These are phyloP conservation scores for Ophiostoma tasmaniense DNA, from an alignment of 2,329 filamentous ascomycete genomes.

Conservation along the genomic window DNA sequence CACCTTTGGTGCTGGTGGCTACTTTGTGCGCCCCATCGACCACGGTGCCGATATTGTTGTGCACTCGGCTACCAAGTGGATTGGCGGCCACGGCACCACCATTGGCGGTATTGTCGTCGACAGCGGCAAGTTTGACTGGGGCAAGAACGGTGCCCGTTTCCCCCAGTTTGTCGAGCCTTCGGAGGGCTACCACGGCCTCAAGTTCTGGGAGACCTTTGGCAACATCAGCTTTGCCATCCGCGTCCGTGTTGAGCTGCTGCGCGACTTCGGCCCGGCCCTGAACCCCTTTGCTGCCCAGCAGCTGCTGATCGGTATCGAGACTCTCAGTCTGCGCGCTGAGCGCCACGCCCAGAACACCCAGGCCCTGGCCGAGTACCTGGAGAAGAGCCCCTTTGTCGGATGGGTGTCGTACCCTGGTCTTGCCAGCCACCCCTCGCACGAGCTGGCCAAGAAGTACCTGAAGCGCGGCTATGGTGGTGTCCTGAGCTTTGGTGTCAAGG, in stretches of 20 bases:
- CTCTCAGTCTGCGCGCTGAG: constrained; percentile 76
- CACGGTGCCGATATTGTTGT: constrained; percentile 91
- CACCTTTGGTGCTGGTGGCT: constrained; percentile 90
- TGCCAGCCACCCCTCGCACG: constrained; percentile 70
- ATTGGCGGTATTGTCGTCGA: constrained; percentile 82
- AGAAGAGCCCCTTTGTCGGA: constrained; percentile 71
- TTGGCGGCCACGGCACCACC: constrained; percentile 89
- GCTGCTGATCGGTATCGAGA: constrained; percentile 81
- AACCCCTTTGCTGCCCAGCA: constrained; percentile 93
- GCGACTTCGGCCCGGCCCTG: constrained; percentile 73
- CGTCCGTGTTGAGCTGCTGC: constrained; percentile 78
- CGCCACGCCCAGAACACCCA: constrained; percentile 79
- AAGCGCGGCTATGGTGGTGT: constrained; percentile 81
- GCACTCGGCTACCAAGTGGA: constrained; percentile 95
- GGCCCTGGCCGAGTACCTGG: constrained; percentile 70
- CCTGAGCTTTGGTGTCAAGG: constrained; percentile 87
- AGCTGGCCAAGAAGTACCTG: constrained; percentile 78
- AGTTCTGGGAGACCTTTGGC: constrained; percentile 91
- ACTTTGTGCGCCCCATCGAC: constrained; percentile 76
- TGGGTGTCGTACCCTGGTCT: constrained; percentile 96
- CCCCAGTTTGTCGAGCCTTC: constrained; percentile 86
- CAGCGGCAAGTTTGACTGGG: constrained; percentile 91
- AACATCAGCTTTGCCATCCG: constrained; percentile 73
- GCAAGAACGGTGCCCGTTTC: constrained; percentile 72
- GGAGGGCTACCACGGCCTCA: constrained; percentile 84